These are phyloP conservation scores for Solanum pinnatisectum DNA, from an alignment of 257 asterid genomes.

Conservation along the genomic window DNA sequence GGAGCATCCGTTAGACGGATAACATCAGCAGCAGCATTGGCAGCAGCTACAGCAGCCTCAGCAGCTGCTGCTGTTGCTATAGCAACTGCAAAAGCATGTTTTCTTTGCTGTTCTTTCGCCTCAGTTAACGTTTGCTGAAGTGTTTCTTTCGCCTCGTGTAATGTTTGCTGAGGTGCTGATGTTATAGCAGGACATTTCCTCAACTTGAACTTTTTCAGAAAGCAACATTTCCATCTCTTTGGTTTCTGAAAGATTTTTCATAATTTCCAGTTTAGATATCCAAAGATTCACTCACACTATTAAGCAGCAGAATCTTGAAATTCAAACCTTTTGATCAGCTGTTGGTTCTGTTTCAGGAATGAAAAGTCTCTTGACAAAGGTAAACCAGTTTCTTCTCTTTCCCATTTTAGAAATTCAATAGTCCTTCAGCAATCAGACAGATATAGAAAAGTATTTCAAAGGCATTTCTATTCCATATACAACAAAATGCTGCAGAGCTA, in stretches of 20 bases:
- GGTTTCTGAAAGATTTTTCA: conserved; percentile 27
- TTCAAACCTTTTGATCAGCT: conserved; percentile 36
- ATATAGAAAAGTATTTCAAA: background rate
- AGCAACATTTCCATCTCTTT: conserved; percentile 43
- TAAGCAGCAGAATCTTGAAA: background rate
- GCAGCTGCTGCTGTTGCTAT: conserved; percentile 85
- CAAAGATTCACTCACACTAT: background rate
- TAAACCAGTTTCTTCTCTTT: conserved; percentile 59
- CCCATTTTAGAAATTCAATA: conserved; percentile 34
- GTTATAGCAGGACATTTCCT: conserved; percentile 38
- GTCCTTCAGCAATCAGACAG: background rate
- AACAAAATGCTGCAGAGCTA: background rate
- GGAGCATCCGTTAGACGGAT: conserved; percentile 58
- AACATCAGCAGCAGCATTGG: conserved; percentile 92
- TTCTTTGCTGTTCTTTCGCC: conserved; percentile 62
- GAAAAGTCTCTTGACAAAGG: conserved; percentile 56
- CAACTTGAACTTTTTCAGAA: conserved; percentile 31
- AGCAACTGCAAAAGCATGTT: conserved; percentile 64
- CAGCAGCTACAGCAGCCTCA: conserved; percentile 84
- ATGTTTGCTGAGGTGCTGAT: conserved; percentile 32
- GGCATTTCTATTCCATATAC: background rate
- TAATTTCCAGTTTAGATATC: background rate
- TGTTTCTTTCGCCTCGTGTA: conserved; percentile 40
- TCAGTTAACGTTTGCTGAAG: conserved; percentile 35
- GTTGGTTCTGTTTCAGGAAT: conserved; percentile 38